Evolutionary conservation across 1,284 basidiomycete species (phyloP).

Genomic region (Erythrobasidium hasegawianum): DNA sequence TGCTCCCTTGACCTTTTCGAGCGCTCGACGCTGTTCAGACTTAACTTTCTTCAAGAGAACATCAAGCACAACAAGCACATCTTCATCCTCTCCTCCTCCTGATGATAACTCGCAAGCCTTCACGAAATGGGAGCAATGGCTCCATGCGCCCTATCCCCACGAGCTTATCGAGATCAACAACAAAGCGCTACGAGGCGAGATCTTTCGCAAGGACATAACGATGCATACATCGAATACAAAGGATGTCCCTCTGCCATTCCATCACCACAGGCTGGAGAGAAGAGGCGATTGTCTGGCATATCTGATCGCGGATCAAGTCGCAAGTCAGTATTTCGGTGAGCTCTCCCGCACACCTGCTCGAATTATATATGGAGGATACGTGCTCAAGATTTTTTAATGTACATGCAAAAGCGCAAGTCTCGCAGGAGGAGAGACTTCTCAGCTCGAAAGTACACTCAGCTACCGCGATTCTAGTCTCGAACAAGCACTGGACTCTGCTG

Average conservation of each 20-base stretch:
- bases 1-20: no score
- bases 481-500: conserved; percentile 26
- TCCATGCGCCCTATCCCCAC: conserved; percentile 23
- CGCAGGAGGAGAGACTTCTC: not conserved
- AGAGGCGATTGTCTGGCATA: conserved; percentile 19
- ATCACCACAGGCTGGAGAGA: conserved; percentile 18
- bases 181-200: conserved; percentile 14
- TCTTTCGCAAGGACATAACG: conserved; percentile 10
- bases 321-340: conserved; percentile 10
- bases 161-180: conserved; percentile 13
- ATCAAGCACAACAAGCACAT: no score
- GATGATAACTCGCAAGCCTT: no score
- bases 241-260: conserved; percentile 4
- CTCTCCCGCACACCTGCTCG: no score
- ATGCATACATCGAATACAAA: not conserved
- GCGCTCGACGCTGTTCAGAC: no score
- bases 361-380: no score
- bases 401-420: no score
- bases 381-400: no score
- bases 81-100: no score
- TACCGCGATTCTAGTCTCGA: conserved; percentile 3
- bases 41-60: no score
- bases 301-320: conserved; percentile 24
- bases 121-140: conserved; percentile 3
- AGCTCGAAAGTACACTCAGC: conserved; percentile 1